Conservation (phyloP, 495 filamentous ascomycete genomes). For the Penicillium silybi region DNA sequence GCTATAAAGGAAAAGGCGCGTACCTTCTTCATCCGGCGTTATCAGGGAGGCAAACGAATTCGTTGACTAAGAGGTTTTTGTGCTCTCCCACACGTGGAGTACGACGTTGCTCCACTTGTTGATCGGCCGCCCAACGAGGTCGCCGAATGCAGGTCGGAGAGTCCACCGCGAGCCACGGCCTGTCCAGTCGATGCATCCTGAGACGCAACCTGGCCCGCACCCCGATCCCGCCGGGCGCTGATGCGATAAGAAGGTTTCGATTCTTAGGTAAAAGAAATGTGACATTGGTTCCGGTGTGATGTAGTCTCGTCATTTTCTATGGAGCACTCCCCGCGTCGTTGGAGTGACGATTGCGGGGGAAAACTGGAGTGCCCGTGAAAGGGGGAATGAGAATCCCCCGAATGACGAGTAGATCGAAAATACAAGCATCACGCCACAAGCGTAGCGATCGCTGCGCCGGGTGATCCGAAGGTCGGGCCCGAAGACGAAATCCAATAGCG, state of each 20-base stretch:
- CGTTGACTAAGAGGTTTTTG: conserved; percentile 10
- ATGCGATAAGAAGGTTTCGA: conserved; percentile 24
- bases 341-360: neutral
- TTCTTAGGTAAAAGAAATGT: conserved; percentile 28
- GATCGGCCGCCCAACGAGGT: conserved; percentile 20
- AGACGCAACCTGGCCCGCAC: conserved; percentile 3
- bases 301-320: neutral
- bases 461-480: neutral
- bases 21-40: conserved; percentile 18
- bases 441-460: conserved; percentile 2
- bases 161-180: no score
- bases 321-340: conserved; percentile 1
- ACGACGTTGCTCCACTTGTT: conserved; percentile 24
- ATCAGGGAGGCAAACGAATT: conserved; percentile 10
- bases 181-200: neutral
- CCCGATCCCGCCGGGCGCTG: conserved; percentile 1
- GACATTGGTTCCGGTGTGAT: neutral
- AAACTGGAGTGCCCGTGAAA: neutral
- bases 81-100: conserved; percentile 28
- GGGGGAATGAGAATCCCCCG: neutral
- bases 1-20: conserved; percentile 10
- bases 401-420: neutral
- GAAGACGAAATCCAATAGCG: neutral
- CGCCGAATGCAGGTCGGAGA: conserved; percentile 13
- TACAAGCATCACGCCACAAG: conserved; percentile 4